Percentiles rank a stretch among this genome's conserved stretches.
phyloP scores from a whole-genome alignment of 2,329 filamentous ascomycete species.

The Pestalotiopsis sp. region DNA sequence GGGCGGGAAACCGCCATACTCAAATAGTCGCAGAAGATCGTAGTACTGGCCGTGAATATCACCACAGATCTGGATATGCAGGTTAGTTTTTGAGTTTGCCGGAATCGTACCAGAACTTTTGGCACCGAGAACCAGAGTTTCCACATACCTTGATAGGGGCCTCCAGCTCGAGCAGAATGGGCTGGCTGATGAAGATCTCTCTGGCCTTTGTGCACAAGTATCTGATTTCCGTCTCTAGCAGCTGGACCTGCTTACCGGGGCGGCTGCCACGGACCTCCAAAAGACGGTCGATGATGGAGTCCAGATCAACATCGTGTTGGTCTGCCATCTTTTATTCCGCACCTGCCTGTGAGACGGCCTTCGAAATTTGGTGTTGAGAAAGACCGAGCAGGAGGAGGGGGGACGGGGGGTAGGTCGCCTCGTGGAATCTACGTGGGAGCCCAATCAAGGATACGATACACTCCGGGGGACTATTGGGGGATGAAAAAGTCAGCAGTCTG shows the following conservation, averaged over 20 bases:
- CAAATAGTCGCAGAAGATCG: constrained; percentile 93
- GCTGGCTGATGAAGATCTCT: constrained; percentile 99
- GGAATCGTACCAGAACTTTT: not conserved
- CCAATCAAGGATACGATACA: constrained; percentile 18
- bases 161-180: constrained; percentile 95
- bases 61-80: constrained; percentile 81
- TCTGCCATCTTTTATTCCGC: constrained; percentile 58
- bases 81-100: not conserved
- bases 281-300: constrained; percentile 98
- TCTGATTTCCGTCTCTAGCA: constrained; percentile 94
- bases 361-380: constrained; percentile 27
- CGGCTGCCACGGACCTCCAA: constrained; percentile 97
- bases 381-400: constrained; percentile 23
- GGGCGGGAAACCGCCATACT: constrained; percentile 97
- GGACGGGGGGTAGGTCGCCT: constrained; percentile 7
- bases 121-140: constrained; percentile 14
- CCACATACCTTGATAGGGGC: constrained; percentile 92
- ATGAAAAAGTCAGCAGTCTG: not conserved
- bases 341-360: constrained; percentile 46
- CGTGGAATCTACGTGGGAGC: constrained; percentile 15
- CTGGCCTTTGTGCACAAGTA: constrained; percentile 97
- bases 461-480: constrained; percentile 13
- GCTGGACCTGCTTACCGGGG: constrained; percentile 97
- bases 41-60: constrained; percentile 99
- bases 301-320: constrained; percentile 90